phyloP scores from a whole-genome alignment of 768 basidiomycete genomes.

The Termitomyces titanicus region DNA sequence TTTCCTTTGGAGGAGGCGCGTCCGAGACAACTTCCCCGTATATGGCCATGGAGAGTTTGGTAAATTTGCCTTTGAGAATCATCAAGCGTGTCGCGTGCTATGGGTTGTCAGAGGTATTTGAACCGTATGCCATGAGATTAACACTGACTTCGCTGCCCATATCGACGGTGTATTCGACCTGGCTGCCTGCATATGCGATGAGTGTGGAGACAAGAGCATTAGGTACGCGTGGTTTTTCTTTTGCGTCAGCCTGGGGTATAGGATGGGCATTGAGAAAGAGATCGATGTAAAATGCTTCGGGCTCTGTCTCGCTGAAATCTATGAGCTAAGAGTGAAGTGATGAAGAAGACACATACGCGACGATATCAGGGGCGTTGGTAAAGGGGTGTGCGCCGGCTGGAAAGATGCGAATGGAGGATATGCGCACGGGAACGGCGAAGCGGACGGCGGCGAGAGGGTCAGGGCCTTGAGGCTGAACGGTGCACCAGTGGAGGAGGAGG shows the following conservation, averaged over 20 bases:
- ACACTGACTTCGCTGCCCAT: slow-evolving; percentile 64
- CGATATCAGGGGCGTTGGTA: slow-evolving; percentile 49
- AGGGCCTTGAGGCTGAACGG: slow-evolving; percentile 51
- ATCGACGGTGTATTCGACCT: slow-evolving; percentile 62
- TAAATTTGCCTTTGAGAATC: slow-evolving; percentile 76
- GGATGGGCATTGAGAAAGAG: slow-evolving; percentile 73
- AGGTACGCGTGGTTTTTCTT: slow-evolving; percentile 58
- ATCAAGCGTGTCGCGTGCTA: slow-evolving; percentile 76
- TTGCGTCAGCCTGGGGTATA: slow-evolving; percentile 36
- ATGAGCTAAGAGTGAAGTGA: slow-evolving; percentile 1
- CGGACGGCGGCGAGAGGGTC: slow-evolving; percentile 64
- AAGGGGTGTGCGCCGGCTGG: slow-evolving; percentile 67
- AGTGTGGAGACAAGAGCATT: slow-evolving; percentile 73
- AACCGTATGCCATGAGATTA: background rate
- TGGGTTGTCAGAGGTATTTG: background rate
- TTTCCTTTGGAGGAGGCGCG: slow-evolving; percentile 24
- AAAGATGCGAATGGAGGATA: slow-evolving; percentile 67
- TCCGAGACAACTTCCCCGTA: slow-evolving; percentile 57
- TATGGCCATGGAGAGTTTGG: slow-evolving; percentile 60
- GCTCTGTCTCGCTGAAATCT: slow-evolving; percentile 57
- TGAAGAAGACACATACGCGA: slow-evolving; percentile 45
- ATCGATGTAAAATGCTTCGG: slow-evolving; percentile 69
- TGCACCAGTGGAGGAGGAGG: slow-evolving; percentile 69
- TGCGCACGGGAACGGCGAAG: slow-evolving; percentile 63
- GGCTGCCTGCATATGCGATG: slow-evolving; percentile 68